Percentiles rank a stretch among this genome's conserved stretches.
phyloP scores from a whole-genome alignment of 75 land plant genomes.

The Isoetes taiwanensis region DNA sequence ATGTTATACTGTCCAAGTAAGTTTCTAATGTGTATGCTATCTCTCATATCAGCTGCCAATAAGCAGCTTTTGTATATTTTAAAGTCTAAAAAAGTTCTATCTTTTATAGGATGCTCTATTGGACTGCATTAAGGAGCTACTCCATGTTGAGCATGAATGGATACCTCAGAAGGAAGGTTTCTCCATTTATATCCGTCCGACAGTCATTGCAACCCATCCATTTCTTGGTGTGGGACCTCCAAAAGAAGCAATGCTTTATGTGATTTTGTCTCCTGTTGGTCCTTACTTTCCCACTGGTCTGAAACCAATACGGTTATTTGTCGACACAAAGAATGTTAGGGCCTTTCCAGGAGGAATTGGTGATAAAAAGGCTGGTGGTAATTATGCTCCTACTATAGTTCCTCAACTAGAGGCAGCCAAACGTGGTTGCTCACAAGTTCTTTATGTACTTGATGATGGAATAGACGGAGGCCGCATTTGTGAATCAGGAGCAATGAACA shows the following conservation, averaged over 20 bases:
- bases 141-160: slow-evolving; percentile 27
- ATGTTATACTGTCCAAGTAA: no score
- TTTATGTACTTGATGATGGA: slow-evolving; percentile 18
- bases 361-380: slow-evolving; percentile 19
- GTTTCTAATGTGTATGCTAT: no score
- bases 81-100: no score
- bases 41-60: no score
- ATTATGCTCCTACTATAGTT: slow-evolving; percentile 21
- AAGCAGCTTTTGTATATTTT: no score
- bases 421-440: slow-evolving; percentile 21
- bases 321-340: slow-evolving; percentile 18
- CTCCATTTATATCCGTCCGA: slow-evolving; percentile 22
- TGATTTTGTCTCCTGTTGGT: slow-evolving; percentile 20
- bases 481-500: slow-evolving; percentile 23
- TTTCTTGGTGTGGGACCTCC: slow-evolving; percentile 14
- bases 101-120: slow-evolving; percentile 21
- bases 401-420: slow-evolving; percentile 12
- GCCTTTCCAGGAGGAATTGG: slow-evolving; percentile 27
- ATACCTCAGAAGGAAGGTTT: slow-evolving; percentile 22
- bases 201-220: slow-evolving; percentile 19
- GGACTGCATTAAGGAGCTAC: slow-evolving; percentile 23
- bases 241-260: slow-evolving; percentile 20
- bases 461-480: slow-evolving; percentile 11
- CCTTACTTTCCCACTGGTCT: slow-evolving; percentile 26
- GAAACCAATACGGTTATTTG: slow-evolving; percentile 19